These are phyloP conservation scores for Trichosporon sp. DNA, from an alignment of 1,284 basidiomycete species.

Conservation along the genomic window DNA sequence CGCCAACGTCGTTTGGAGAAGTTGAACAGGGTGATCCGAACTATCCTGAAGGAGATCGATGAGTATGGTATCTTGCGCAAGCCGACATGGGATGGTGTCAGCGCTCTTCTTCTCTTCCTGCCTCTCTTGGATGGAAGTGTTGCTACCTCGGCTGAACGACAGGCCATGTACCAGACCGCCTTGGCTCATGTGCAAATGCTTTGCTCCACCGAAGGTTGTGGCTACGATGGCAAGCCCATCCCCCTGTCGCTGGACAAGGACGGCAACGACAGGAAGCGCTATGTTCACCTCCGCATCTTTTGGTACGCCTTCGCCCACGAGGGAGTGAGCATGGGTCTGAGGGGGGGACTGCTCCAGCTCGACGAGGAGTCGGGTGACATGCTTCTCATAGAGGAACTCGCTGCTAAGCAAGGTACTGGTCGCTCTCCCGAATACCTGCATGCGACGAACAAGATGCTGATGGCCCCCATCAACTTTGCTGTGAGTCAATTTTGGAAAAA, in stretches of 20 bases:
- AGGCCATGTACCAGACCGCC: constrained; percentile 66
- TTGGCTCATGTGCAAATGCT: constrained; percentile 70
- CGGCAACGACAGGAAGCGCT: constrained; percentile 47
- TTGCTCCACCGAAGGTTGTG: constrained; percentile 64
- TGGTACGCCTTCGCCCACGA: constrained; percentile 82
- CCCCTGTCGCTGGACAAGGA: constrained; percentile 53
- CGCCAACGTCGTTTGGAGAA: constrained; percentile 56
- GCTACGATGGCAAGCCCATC: constrained; percentile 60
- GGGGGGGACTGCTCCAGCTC: constrained; percentile 70
- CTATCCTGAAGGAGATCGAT: constrained; percentile 76
- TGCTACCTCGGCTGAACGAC: constrained; percentile 62
- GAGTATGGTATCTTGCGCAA: constrained; percentile 73
- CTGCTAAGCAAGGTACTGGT: constrained; percentile 23
- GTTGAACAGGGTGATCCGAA: constrained; percentile 66
- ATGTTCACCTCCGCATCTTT: constrained; percentile 72
- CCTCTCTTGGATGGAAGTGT: constrained; percentile 73
- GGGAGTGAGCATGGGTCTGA: constrained; percentile 71
- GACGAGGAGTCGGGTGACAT: constrained; percentile 59
- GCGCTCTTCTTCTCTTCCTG: constrained; percentile 71
- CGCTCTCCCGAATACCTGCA: constrained; percentile 38
- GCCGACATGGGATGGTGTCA: constrained; percentile 81
- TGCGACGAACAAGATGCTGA: constrained; percentile 58
- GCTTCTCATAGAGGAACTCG: constrained; percentile 18
- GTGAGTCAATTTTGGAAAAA: constrained; percentile 33
- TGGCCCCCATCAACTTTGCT: constrained; percentile 69